Percentiles rank a stretch among this genome's conserved stretches.
phyloP scores from a whole-genome alignment of 2,329 filamentous ascomycete genomes.

The Penicillium sp. region DNA sequence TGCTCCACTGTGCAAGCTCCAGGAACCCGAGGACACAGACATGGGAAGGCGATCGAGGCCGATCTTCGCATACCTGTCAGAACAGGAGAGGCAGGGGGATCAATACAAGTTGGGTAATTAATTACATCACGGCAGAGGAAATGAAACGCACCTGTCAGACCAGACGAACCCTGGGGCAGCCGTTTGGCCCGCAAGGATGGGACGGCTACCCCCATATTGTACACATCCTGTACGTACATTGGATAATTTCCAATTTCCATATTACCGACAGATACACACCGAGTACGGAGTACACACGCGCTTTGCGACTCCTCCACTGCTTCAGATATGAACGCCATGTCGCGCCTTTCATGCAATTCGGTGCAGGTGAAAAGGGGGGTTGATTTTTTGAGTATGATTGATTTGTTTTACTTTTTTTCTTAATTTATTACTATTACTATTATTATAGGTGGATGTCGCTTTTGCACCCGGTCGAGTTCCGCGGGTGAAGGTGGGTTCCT shows the following conservation, averaged over 20 bases:
- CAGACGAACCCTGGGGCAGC: slow-evolving; percentile 31
- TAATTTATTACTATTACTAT: background rate
- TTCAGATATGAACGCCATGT: background rate
- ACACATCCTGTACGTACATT: background rate
- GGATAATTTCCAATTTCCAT: background rate
- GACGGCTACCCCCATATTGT: slow-evolving; percentile 5
- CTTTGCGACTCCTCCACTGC: slow-evolving; percentile 1
- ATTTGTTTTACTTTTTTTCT: background rate
- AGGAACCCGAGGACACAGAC: slow-evolving; percentile 23
- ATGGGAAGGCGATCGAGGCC: slow-evolving; percentile 17
- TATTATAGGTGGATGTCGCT: background rate
- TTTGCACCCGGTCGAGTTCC: slow-evolving; percentile 2
- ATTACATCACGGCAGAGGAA: slow-evolving; percentile 20
- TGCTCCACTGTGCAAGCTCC: slow-evolving; percentile 16
- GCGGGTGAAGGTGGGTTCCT: slow-evolving; percentile 4
- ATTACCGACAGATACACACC: no score
- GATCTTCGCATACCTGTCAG: slow-evolving; percentile 4
- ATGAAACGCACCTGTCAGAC: slow-evolving; percentile 23
- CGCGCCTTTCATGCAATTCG: background rate
- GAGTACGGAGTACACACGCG: background rate
- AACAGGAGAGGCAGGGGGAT: slow-evolving; percentile 2
- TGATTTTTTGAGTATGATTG: background rate
- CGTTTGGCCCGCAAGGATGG: slow-evolving; percentile 27
- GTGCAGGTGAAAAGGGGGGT: background rate
- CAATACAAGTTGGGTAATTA: slow-evolving; percentile 7